Conservation (phyloP, 768 basidiomycete species). For the Lactifluus subvellereus region DNA sequence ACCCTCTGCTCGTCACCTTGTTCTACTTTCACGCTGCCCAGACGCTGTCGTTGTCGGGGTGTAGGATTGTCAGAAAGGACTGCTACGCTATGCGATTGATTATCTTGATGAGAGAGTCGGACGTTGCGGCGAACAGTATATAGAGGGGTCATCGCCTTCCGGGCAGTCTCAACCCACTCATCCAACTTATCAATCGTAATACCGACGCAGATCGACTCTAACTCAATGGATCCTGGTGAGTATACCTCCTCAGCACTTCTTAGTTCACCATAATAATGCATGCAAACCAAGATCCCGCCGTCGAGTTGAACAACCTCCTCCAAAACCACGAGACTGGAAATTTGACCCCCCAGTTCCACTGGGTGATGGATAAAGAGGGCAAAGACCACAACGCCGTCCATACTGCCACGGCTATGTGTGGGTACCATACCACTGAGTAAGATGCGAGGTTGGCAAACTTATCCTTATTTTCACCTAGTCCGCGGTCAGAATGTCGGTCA, state of each 20-base stretch:
- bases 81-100: background rate
- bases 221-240: background rate
- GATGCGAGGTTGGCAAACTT: background rate
- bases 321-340: background rate
- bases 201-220: background rate
- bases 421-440: background rate
- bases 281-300: background rate
- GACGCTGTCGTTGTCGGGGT: slow-evolving; percentile 3
- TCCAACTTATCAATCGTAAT: background rate
- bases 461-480: background rate
- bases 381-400: background rate
- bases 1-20: background rate
- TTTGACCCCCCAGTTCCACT: background rate
- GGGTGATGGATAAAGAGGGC: background rate
- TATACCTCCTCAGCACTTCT: background rate
- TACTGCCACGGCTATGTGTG: background rate
- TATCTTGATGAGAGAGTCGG: background rate
- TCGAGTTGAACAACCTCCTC: background rate
- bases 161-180: background rate
- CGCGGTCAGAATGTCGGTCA: background rate
- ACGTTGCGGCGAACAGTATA: background rate
- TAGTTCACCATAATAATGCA: background rate
- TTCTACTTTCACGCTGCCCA: slow-evolving; percentile 1
- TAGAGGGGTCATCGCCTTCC: background rate
- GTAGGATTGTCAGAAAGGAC: slow-evolving; percentile 9